These are phyloP conservation scores for Salix koriyanagi DNA, from an alignment of 345 rosid genomes.

Conservation along the genomic window DNA sequence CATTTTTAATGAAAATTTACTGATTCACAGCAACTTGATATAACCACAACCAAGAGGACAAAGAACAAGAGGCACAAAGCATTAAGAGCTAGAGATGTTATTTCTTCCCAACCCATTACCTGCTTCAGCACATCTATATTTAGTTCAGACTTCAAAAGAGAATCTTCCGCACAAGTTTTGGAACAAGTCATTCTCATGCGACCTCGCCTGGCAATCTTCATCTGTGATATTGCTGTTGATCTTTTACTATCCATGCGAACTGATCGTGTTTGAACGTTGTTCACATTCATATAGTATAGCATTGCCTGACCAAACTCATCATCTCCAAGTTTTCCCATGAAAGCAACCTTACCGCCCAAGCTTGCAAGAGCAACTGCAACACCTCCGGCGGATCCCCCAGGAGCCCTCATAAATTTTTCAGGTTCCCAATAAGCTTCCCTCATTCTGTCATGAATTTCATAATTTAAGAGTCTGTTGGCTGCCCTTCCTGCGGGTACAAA, in stretches of 20 bases:
- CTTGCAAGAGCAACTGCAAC: slow-evolving; percentile 80
- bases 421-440: slow-evolving; percentile 65
- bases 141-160: slow-evolving; percentile 70
- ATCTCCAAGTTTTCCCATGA: slow-evolving; percentile 89
- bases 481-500: slow-evolving; percentile 86
- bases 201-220: slow-evolving; percentile 81
- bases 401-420: slow-evolving; percentile 66
- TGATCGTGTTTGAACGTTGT: slow-evolving; percentile 72
- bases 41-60: neutral
- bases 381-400: slow-evolving; percentile 81
- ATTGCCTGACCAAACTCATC: slow-evolving; percentile 77
- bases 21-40: neutral
- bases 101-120: slow-evolving; percentile 37
- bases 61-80: neutral
- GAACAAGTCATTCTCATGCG: slow-evolving; percentile 56
- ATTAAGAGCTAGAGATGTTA: neutral
- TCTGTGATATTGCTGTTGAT: slow-evolving; percentile 55
- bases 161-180: slow-evolving; percentile 84
- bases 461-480: slow-evolving; percentile 70
- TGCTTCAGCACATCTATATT: slow-evolving; percentile 80
- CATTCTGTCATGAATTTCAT: slow-evolving; percentile 65
- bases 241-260: slow-evolving; percentile 59
- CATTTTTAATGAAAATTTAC: neutral
- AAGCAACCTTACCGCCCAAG: slow-evolving; percentile 83
- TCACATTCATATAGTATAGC: slow-evolving; percentile 65